Conservation (phyloP, 2,329 filamentous ascomycete species). For the Ophiocordyceps sinensis region DNA sequence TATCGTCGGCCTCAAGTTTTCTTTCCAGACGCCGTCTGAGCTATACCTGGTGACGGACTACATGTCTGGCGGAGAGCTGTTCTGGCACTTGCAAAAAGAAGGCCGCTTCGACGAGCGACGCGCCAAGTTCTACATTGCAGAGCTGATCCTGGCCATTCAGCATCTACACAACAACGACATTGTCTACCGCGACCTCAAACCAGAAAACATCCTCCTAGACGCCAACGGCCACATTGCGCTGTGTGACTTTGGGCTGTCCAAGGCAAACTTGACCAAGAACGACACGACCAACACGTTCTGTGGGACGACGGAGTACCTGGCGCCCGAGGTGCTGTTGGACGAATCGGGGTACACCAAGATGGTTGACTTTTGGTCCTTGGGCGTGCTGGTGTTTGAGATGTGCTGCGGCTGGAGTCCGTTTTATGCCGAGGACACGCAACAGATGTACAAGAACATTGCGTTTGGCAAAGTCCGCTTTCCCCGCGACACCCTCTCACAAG, state of each 20-base stretch:
- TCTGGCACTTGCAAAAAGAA: conserved; percentile 97
- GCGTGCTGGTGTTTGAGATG: conserved; percentile 98
- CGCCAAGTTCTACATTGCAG: conserved; percentile 97
- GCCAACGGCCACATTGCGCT: conserved; percentile 96
- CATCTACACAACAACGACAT: conserved; percentile 96
- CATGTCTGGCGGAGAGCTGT: conserved; percentile 96
- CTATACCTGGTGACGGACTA: conserved; percentile 98
- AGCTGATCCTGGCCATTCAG: conserved; percentile 87
- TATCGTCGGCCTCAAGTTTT: conserved; percentile 96
- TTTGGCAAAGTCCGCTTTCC: conserved; percentile 98
- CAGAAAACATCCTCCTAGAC: conserved; percentile 92
- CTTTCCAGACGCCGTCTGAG: conserved; percentile 93
- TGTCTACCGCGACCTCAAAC: conserved; percentile 93
- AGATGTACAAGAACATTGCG: conserved; percentile 99
- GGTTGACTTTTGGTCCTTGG: conserved; percentile 99
- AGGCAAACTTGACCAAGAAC: conserved; percentile 92
- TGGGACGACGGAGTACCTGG: conserved; percentile 93
- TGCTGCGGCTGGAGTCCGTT: conserved; percentile 99
- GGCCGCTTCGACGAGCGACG: conserved; percentile 88
- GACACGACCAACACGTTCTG: conserved; percentile 99
- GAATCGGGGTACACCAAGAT: conserved; percentile 98
- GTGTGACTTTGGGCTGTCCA: conserved; percentile 94
- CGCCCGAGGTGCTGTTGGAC: conserved; percentile 86
- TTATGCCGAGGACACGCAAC: conserved; percentile 96
- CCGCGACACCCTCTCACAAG: conserved; percentile 81